Percentiles rank a stretch among this genome's conserved stretches.
Evolutionary conservation across 805 yeast genomes (phyloP).

Genomic region (Myxozyma nipponensis): DNA sequence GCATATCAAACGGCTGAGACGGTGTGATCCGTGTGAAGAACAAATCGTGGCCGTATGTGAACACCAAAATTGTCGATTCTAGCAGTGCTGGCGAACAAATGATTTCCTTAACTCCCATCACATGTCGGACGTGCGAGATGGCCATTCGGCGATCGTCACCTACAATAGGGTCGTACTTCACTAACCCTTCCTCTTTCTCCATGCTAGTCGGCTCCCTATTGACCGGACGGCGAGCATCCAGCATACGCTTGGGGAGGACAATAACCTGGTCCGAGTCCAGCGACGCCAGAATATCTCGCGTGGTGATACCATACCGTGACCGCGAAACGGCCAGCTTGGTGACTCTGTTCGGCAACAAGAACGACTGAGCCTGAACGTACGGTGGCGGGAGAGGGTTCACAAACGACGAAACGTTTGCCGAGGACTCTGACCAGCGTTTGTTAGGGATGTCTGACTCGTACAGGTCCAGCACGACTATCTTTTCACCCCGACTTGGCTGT

Average conservation of each 20-base stretch:
- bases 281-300: conserved; percentile 59
- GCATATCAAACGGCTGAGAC: conserved; percentile 74
- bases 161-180: conserved; percentile 66
- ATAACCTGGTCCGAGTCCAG: conserved; percentile 55
- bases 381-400: conserved; percentile 41
- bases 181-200: conserved; percentile 57
- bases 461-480: conserved; percentile 69
- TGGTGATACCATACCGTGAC: conserved; percentile 64
- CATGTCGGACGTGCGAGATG: conserved; percentile 50
- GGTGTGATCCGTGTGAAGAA: conserved; percentile 79
- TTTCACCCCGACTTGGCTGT: conserved; percentile 43
- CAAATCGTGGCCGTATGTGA: conserved; percentile 66
- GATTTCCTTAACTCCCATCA: conserved; percentile 36
- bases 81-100: conserved; percentile 53
- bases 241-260: conserved; percentile 62
- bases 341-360: conserved; percentile 58
- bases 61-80: conserved; percentile 71
- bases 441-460: conserved; percentile 64
- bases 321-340: conserved; percentile 49
- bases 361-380: conserved; percentile 53
- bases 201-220: conserved; percentile 49
- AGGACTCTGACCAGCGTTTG: conserved; percentile 35
- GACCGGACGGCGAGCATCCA: conserved; percentile 67
- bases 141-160: conserved; percentile 47
- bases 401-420: conserved; percentile 36